Base-by-base conservation (phyloP, 73 alveolate genomes). In the Paraurostyla sp. region DNA sequence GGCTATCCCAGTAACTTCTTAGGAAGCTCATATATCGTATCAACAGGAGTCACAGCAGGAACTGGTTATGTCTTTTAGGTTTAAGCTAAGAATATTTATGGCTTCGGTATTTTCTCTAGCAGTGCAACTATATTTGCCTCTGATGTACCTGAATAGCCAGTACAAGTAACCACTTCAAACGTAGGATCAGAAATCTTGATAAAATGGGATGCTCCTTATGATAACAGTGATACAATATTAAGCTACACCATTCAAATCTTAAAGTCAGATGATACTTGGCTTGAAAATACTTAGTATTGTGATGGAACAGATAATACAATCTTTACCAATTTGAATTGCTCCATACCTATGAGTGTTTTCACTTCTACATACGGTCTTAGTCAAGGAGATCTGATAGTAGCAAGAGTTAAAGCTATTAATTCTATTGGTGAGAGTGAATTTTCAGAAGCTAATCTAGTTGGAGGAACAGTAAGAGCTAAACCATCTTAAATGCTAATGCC, bases 31-130 rank as follows among this genome's bases (percentile, higher is more conserved):
- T 54, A 78, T 32, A 42, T 81, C 0, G 89, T 85, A 3, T 46
- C 89, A 2, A 78, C 80, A 18, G 20, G 73, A 6, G 11, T 89
- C 18, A 58, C 88, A 7, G 86, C 84, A 40, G 85, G 85, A 32
- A 2, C 40, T 0, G 38, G 50, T 25, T 91, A 85, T 43, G 29
- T 29, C 18, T 85, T 91, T 42, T 57, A 73, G 23, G 78, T 73
- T 68, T 22, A 58, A 27, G 92, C 96, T 11, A 60, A 85, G 75
- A 91, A 91, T 60, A 83, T 69, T 0, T 82, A 84, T 78, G 96
- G 93, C 43, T 57, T 59, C 60, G 78, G 92, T 9, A 25, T 43
- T 0, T 45, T 45, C 49, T 59, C 96, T 16, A 20, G 73, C 48
- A 41, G 48, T 9, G 13, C n/a, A 42, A 2, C 68, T 11, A 73